phyloP scores from a whole-genome alignment of 2,329 filamentous ascomycete genomes.

The Sarocladiaceae sp. region DNA sequence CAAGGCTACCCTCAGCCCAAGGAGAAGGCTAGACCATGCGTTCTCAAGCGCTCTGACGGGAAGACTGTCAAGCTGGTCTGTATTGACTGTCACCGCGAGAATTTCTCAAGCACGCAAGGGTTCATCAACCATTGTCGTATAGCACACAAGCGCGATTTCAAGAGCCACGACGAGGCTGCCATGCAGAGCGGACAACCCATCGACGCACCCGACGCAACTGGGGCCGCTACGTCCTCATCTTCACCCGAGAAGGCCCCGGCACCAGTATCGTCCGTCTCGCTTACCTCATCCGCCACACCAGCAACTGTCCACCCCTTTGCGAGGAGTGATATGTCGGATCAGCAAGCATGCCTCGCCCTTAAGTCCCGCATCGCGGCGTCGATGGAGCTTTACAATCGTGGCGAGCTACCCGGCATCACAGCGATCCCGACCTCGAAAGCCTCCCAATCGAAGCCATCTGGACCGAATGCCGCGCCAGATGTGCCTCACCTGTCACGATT shows the following conservation, averaged over 20 bases:
- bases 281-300: neutral
- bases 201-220: conserved; percentile 35
- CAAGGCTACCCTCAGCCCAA: conserved; percentile 67
- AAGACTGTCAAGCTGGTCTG: conserved; percentile 87
- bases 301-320: conserved; percentile 28
- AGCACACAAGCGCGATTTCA: conserved; percentile 86
- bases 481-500: conserved; percentile 63
- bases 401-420: conserved; percentile 42
- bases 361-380: conserved; percentile 48
- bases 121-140: conserved; percentile 99
- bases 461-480: conserved; percentile 49
- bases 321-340: conserved; percentile 42
- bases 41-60: conserved; percentile 80
- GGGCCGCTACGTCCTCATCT: conserved; percentile 18
- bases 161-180: conserved; percentile 92
- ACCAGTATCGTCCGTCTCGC: neutral
- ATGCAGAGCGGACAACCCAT: conserved; percentile 79
- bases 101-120: conserved; percentile 96
- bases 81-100: conserved; percentile 77
- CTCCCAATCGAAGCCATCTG: conserved; percentile 8
- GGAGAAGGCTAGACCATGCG: conserved; percentile 74
- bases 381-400: conserved; percentile 44
- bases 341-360: conserved; percentile 44
- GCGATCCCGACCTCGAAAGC: conserved; percentile 31
- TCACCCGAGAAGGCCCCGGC: conserved; percentile 13